These are phyloP conservation scores for Boletus edulis DNA, from an alignment of 768 basidiomycete species.

Conservation along the genomic window DNA sequence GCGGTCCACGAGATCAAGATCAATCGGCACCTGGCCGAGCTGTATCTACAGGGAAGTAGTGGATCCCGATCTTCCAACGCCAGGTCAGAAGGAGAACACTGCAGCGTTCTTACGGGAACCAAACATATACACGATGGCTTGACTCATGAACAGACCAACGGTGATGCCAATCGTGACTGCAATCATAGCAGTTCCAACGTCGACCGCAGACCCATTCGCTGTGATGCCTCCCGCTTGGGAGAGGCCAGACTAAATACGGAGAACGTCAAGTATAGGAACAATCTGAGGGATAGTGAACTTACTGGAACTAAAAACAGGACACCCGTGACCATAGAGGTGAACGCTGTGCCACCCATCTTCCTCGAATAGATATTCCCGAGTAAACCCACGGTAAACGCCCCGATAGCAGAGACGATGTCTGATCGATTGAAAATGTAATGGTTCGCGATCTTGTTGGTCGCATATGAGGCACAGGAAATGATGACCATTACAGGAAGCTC, in stretches of 20 bases:
- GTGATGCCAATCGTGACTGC: constrained; percentile 91
- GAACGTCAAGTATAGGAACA: constrained; percentile 1
- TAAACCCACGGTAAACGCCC: constrained; percentile 77
- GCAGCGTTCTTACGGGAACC: constrained; percentile 82
- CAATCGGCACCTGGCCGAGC: not conserved
- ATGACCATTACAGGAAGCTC: constrained; percentile 81
- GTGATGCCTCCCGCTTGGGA: constrained; percentile 86
- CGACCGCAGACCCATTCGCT: constrained; percentile 76
- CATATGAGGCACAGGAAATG: constrained; percentile 78
- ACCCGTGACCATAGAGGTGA: constrained; percentile 89
- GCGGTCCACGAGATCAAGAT: not conserved
- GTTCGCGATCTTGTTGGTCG: constrained; percentile 79
- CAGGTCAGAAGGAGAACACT: constrained; percentile 70
- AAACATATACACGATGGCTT: constrained; percentile 84
- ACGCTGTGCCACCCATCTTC: constrained; percentile 81
- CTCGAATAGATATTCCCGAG: constrained; percentile 81
- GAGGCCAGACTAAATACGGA: constrained; percentile 60
- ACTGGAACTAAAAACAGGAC: constrained; percentile 87
- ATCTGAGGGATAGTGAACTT: constrained; percentile 30
- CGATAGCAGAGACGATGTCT: constrained; percentile 82
- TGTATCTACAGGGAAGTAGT: not conserved
- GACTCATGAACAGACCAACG: constrained; percentile 85
- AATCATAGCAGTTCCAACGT: constrained; percentile 85
- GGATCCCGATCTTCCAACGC: not conserved
- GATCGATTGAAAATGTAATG: constrained; percentile 84